Conservation (phyloP, 495 filamentous ascomycete species). For the Penicillium manginii region DNA sequence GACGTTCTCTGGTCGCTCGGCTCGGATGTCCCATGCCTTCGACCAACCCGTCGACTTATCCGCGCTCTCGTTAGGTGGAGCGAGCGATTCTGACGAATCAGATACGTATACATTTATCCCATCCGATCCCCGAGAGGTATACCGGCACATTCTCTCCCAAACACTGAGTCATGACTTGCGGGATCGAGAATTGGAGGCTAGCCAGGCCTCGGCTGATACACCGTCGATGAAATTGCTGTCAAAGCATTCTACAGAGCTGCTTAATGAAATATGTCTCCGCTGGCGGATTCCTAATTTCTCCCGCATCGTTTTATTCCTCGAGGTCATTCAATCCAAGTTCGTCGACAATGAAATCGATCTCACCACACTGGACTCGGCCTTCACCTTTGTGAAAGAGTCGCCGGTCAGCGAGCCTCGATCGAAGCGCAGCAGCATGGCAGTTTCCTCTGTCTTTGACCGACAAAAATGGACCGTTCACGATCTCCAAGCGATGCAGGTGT, state of each 20-base stretch:
- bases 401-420: conserved; percentile 54
- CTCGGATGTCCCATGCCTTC: conserved; percentile 62
- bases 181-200: conserved; percentile 57
- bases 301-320: conserved; percentile 78
- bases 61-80: conserved; percentile 65
- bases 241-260: conserved; percentile 77
- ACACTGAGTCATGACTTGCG: conserved; percentile 71
- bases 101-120: conserved; percentile 87
- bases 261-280: conserved; percentile 81
- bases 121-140: conserved; percentile 77
- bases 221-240: conserved; percentile 71
- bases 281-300: conserved; percentile 92
- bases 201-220: conserved; percentile 54
- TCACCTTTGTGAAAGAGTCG: conserved; percentile 77
- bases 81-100: conserved; percentile 48
- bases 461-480: conserved; percentile 81
- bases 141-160: conserved; percentile 75
- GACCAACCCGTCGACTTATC: conserved; percentile 82
- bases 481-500: conserved; percentile 71
- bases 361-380: conserved; percentile 79
- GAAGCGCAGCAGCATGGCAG: conserved; percentile 51
- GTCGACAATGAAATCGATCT: conserved; percentile 81
- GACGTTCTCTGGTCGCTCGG: conserved; percentile 50
- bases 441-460: conserved; percentile 58
- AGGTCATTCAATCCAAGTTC: conserved; percentile 83